phyloP scores from a whole-genome alignment of 805 yeast genomes.

The Ogataea minuta region DNA sequence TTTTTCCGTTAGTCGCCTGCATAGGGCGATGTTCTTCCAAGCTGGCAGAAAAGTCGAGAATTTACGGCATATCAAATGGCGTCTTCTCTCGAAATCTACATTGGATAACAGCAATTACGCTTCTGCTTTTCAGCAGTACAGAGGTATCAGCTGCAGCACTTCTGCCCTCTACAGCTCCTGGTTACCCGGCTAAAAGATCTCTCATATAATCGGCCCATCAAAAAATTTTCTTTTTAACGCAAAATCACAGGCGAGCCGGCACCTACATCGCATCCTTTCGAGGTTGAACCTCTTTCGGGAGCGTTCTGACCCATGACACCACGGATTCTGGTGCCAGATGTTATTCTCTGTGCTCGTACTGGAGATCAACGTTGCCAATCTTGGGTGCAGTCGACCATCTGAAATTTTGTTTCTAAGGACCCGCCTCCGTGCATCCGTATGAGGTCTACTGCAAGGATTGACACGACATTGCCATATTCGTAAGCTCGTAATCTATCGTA shows the following conservation, averaged over 20 bases:
- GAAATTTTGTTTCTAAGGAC: conserved; percentile 47
- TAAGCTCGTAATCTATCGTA: not conserved
- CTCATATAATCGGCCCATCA: not conserved
- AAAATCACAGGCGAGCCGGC: conserved; percentile 49
- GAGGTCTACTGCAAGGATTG: conserved; percentile 62
- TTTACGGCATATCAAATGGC: too few relatives aligned
- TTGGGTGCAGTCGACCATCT: conserved; percentile 65
- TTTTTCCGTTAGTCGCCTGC: conserved; percentile 7
- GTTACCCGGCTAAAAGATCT: conserved; percentile 9
- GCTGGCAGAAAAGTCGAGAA: too few relatives aligned
- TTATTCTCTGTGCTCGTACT: conserved; percentile 36
- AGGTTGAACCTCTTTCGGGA: conserved; percentile 51
- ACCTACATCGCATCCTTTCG: conserved; percentile 55
- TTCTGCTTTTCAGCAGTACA: too few relatives aligned
- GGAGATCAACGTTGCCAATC: conserved; percentile 55
- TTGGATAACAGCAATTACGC: too few relatives aligned
- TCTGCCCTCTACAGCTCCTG: too few relatives aligned
- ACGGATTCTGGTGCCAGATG: conserved; percentile 42
- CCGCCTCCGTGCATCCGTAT: conserved; percentile 66
- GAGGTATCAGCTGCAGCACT: too few relatives aligned
- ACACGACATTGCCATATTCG: conserved; percentile 38
- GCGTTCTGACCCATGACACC: conserved; percentile 59
- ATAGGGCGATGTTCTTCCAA: not conserved
- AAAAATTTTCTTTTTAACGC: conserved; percentile 38
- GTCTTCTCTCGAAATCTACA: too few relatives aligned